These are phyloP conservation scores for Colletotrichum paranaense DNA, from an alignment of 2,329 filamentous ascomycete genomes.

Conservation along the genomic window DNA sequence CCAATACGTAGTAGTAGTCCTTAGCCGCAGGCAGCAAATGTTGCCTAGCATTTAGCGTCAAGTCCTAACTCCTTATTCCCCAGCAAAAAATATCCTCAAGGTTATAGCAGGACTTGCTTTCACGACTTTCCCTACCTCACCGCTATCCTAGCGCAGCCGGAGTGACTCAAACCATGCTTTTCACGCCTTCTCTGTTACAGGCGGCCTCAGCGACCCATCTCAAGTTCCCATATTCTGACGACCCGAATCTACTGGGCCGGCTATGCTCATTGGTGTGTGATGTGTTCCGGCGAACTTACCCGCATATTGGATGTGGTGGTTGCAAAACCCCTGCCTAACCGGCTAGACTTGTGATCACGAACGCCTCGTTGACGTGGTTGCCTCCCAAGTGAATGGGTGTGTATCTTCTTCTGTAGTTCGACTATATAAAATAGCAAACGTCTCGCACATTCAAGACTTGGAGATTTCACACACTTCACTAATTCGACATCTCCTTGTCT, in stretches of 20 bases:
- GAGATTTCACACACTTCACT: background rate
- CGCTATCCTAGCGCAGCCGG: background rate
- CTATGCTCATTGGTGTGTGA: no score
- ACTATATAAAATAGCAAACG: background rate
- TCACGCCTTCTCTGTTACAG: background rate
- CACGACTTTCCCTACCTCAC: background rate
- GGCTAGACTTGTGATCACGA: background rate
- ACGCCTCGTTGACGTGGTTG: slow-evolving; percentile 1
- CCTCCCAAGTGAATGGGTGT: background rate
- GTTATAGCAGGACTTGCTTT: background rate
- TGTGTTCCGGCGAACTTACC: background rate
- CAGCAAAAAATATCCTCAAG: background rate
- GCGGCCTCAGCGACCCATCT: slow-evolving; percentile 7
- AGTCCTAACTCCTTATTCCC: background rate
- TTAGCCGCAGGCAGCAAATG: background rate
- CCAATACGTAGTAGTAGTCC: background rate
- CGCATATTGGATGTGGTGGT: background rate
- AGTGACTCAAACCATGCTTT: slow-evolving; percentile 8
- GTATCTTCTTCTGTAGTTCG: background rate
- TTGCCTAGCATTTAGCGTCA: background rate
- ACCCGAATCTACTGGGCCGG: background rate
- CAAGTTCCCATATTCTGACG: background rate
- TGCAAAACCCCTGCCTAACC: background rate
- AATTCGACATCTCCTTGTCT: background rate
- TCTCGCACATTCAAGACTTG: background rate